Evolutionary conservation across 2,329 filamentous ascomycete species (phyloP), one percentile per base, ranked within the genome.

Genomic region (Fusarium pseudonygamai): DNA sequence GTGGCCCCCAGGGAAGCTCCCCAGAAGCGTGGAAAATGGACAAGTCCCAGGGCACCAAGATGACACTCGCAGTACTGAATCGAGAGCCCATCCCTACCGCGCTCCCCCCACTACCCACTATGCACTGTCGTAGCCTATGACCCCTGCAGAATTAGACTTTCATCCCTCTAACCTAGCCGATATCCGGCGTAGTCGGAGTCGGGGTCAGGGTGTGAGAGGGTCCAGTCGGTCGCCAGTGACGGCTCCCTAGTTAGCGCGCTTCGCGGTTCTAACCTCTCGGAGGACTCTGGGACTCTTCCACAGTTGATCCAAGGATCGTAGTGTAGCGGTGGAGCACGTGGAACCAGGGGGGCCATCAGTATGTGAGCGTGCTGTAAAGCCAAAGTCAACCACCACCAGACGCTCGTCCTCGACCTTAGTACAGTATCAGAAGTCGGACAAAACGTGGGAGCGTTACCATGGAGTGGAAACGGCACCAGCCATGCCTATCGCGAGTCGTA

Each of bases 141-240:
- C 60, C 67, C 67, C 63, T 75, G 65, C 64, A 45, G 43, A 57
- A 76, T 76, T 77, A 77, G 64, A 75, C 75, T 77, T 77, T 77
- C 59, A 63, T 46, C 52, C 39, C 69, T 73, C 64, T 62, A 37
- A 40, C 64, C 75, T 77, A 77, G 71, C 71, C 72, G 68, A 74
- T 69, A 74, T 77, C 74, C 74, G 74, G 75, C 67, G 67, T 67
- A 73, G 67, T 62, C 30, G 55, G 37, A 34, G 46, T 61, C 60
- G 49, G 68, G 60, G 53, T 61, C 64, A 49, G 52, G 58, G 39
- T 57, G 61, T 59, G 42, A 58, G 47, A 43, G 50, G 46, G 28
- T 34, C 50, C 50, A 53, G 50, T 39, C 32, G 24, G 50, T 53
- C 20, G 28, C 42, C 42, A 57, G 36, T 63, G 64, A 64, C 50